Percentiles rank a stretch among this genome's conserved stretches.
phyloP scores from a whole-genome alignment of 306 rosid species.

The Citrullus amarus region DNA sequence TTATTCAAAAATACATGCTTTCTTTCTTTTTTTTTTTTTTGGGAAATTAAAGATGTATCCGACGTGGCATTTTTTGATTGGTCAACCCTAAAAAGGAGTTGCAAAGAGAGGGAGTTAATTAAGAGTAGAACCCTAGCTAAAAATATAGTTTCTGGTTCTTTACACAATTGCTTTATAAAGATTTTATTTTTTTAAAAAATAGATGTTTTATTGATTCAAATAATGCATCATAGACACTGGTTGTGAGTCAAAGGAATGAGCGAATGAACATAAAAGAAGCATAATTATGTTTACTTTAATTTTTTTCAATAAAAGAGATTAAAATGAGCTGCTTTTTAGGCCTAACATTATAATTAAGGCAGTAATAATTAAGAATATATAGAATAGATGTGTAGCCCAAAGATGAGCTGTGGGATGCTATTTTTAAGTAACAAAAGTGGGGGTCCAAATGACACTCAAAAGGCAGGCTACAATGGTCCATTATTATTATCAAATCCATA shows the following conservation, averaged over 20 bases:
- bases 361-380: neutral
- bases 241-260: neutral
- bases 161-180: neutral
- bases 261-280: neutral
- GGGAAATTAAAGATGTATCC: neutral
- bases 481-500: neutral
- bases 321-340: slow-evolving; percentile 6
- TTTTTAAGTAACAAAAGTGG: slow-evolving; percentile 2
- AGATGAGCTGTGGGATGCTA: slow-evolving; percentile 6
- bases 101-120: neutral
- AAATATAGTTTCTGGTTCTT: neutral
- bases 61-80: neutral
- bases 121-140: neutral
- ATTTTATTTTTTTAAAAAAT: neutral
- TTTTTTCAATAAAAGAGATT: neutral
- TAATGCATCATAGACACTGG: neutral
- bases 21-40: neutral
- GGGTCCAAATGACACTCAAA: slow-evolving; percentile 8
- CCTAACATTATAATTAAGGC: slow-evolving; percentile 9
- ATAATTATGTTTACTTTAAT: neutral
- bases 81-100: neutral
- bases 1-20: neutral
- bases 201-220: neutral
- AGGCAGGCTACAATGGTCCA: slow-evolving; percentile 8
- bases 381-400: slow-evolving; percentile 8